A percentile compares a stretch with the other conserved stretches of the same genome.
phyloP scores from a whole-genome alignment of 2,329 filamentous ascomycete genomes.

The Daldinia eschscholtzii region DNA sequence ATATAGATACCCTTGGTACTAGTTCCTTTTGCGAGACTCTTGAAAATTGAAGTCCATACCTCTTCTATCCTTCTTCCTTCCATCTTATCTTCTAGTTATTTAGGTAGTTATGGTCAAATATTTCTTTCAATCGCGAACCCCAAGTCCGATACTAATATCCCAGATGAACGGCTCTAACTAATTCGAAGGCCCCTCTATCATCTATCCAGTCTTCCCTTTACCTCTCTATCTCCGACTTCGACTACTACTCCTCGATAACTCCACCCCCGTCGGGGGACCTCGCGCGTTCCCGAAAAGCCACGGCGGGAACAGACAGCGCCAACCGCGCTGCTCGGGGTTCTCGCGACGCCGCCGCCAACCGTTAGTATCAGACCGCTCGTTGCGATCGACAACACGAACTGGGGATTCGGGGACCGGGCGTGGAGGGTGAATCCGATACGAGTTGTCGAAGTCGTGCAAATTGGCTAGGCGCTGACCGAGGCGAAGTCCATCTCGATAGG shows the following conservation, averaged over 20 bases:
- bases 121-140: not conserved
- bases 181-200: not conserved
- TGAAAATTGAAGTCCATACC: not conserved
- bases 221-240: not conserved
- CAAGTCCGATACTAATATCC: not conserved
- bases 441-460: not conserved
- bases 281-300: not conserved
- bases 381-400: not conserved
- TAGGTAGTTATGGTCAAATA: not conserved
- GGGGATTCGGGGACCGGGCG: not conserved
- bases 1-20: conserved; percentile 7
- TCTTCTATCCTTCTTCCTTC: not conserved
- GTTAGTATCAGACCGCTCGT: not conserved
- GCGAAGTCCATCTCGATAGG: not conserved
- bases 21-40: not conserved
- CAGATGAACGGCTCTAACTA: not conserved
- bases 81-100: not conserved
- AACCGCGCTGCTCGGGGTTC: not conserved
- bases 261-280: not conserved
- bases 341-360: not conserved
- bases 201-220: not conserved
- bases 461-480: not conserved
- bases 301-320: not conserved
- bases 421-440: not conserved
- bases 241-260: not conserved